Percentiles rank a stretch among this genome's conserved stretches.
Conservation (phyloP, 148 eudicot genomes). For the Suaeda aralocaspica region DNA sequence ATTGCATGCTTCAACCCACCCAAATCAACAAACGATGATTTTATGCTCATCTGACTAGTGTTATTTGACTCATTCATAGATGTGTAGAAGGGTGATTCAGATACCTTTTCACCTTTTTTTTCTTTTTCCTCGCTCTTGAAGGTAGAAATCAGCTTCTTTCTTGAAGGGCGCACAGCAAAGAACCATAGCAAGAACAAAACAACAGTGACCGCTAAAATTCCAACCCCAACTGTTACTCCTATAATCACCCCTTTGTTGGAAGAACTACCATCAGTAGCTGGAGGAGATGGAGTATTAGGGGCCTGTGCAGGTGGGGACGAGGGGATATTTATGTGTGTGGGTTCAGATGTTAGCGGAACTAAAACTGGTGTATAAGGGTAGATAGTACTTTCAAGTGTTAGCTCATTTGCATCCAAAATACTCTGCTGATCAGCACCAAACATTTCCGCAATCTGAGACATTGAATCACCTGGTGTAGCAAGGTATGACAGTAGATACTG, state of each 20-base stretch:
- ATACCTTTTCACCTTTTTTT: constrained; percentile 4
- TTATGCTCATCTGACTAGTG: constrained; percentile 18
- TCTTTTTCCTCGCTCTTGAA: constrained; percentile 1
- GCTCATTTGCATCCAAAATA: constrained; percentile 52
- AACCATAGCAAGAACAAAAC: constrained; percentile 31
- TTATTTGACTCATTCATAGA: constrained; percentile 23
- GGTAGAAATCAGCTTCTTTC: constrained; percentile 18
- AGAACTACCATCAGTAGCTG: constrained; percentile 27
- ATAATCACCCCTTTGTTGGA: constrained; percentile 47
- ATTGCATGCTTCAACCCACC: constrained; percentile 49
- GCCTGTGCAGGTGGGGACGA: constrained; percentile 31
- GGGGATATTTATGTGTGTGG: constrained; percentile 26
- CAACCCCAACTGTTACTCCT: constrained; percentile 53
- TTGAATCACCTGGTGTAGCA: constrained; percentile 30
- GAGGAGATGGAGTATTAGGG: constrained; percentile 23
- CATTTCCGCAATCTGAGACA: constrained; percentile 26
- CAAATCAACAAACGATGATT: constrained; percentile 44
- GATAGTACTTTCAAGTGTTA: constrained; percentile 24
- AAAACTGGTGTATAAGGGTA: constrained; percentile 57
- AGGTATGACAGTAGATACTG: constrained; percentile 48
- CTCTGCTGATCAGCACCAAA: constrained; percentile 35
- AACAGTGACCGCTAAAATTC: constrained; percentile 27
- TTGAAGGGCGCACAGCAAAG: constrained; percentile 21
- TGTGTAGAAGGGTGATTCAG: constrained; percentile 19
- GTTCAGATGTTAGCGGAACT: constrained; percentile 47